Conservation (phyloP, 208 protist species). For the Lotmaria passim region DNA sequence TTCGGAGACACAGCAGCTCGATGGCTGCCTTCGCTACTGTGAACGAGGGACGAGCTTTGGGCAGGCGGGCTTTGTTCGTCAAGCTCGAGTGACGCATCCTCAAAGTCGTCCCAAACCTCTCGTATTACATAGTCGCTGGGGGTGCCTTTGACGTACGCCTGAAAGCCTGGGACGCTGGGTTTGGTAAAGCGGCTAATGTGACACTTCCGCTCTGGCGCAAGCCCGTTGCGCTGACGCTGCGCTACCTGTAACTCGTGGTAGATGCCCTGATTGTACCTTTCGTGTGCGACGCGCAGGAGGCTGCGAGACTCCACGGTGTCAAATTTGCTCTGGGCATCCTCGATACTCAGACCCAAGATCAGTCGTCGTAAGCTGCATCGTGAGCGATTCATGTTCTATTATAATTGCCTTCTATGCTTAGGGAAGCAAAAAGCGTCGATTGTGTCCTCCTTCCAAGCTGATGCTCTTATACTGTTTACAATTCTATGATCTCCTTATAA, state of each 20-base stretch:
- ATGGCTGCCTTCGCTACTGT: conserved; percentile 8
- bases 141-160: conserved; percentile 74
- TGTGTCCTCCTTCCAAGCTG: background rate
- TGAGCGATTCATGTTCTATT: conserved; percentile 43
- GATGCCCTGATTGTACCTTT: conserved; percentile 82
- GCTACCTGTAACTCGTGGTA: conserved; percentile 84
- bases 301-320: conserved; percentile 73
- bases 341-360: conserved; percentile 87
- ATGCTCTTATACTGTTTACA: conserved; percentile 12
- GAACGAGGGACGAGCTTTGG: conserved; percentile 4
- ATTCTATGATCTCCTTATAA: conserved; percentile 19
- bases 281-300: conserved; percentile 74
- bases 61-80: background rate
- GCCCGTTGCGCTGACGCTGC: conserved; percentile 68
- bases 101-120: conserved; percentile 64
- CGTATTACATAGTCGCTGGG: conserved; percentile 77
- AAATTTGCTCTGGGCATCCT: conserved; percentile 90
- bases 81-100: background rate
- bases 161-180: conserved; percentile 76
- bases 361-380: conserved; percentile 50
- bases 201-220: conserved; percentile 68
- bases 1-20: conserved; percentile 23
- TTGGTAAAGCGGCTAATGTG: conserved; percentile 85
- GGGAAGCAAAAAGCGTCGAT: background rate
- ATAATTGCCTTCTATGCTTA: background rate